Percentiles rank a stretch among this genome's conserved stretches.
Evolutionary conservation across 2,329 filamentous ascomycete species (phyloP).

Genomic region (Botryotinia convoluta): DNA sequence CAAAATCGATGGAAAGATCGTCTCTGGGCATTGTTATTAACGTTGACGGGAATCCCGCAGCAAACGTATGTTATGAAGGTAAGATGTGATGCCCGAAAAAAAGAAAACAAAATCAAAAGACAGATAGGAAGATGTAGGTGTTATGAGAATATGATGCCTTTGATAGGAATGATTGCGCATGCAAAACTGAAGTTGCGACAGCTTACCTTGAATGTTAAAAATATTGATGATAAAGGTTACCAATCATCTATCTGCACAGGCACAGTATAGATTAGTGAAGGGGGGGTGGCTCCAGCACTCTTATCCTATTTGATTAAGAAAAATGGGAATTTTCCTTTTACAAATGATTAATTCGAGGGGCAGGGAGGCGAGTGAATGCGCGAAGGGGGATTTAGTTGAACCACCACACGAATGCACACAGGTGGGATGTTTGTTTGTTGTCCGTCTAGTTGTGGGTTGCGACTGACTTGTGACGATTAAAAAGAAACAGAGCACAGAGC

Average conservation of each 20-base stretch:
- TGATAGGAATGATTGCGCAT: constrained; percentile 8
- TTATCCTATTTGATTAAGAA: constrained; percentile 14
- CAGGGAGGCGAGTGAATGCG: constrained; percentile 11
- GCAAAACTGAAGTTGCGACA: constrained; percentile 17
- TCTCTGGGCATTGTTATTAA: constrained; percentile 71
- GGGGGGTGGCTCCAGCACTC: constrained; percentile 10
- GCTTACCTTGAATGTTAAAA: constrained; percentile 2
- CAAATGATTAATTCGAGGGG: constrained; percentile 16
- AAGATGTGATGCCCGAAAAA: constrained; percentile 5
- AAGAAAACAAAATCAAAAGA: constrained; percentile 12
- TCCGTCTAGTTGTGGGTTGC: background rate
- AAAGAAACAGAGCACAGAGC: background rate
- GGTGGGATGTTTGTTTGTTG: background rate
- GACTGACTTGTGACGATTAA: background rate
- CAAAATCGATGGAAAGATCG: constrained; percentile 69
- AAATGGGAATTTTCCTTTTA: constrained; percentile 16
- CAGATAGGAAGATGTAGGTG: constrained; percentile 1
- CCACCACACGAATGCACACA: background rate
- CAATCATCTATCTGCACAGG: background rate
- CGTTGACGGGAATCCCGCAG: constrained; percentile 33
- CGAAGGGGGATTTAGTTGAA: background rate
- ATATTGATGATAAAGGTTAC: constrained; percentile 10
- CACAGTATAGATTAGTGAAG: constrained; percentile 1
- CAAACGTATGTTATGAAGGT: background rate
- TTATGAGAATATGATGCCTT: constrained; percentile 10